Percentiles rank a stretch among this genome's conserved stretches.
These are phyloP conservation scores for Breviolum minutum DNA, from an alignment of 73 alveolate genomes.

Conservation along the genomic window DNA sequence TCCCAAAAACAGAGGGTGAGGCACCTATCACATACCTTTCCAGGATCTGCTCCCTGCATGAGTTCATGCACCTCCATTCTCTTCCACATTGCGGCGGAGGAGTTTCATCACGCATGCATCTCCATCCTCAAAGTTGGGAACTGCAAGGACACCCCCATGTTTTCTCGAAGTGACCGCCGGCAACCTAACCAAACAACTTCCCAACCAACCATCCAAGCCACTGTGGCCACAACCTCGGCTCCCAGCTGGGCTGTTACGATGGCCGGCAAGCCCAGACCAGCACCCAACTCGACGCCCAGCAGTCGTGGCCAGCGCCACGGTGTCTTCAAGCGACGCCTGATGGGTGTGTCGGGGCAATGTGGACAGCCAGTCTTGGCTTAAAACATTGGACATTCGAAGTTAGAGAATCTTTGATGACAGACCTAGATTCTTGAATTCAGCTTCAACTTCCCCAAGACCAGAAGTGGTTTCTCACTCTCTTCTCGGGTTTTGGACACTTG, in stretches of 20 bases:
- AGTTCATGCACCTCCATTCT: not conserved
- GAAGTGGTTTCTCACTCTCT: no score
- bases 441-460: no score
- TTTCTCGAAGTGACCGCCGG: not conserved
- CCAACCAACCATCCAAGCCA: not conserved
- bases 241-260: constrained; percentile 62
- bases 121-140: constrained; percentile 21
- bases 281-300: constrained; percentile 94
- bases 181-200: not conserved
- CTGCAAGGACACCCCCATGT: not conserved
- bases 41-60: no score
- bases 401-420: no score
- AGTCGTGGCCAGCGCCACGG: constrained; percentile 11
- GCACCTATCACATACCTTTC: no score
- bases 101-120: constrained; percentile 81
- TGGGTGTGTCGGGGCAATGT: no score
- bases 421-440: no score
- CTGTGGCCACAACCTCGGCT: constrained; percentile 67
- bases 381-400: no score
- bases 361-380: no score
- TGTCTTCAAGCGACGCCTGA: no score
- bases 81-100: constrained; percentile 66
- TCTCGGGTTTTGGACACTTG: no score
- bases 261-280: constrained; percentile 91
- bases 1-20: no score